Evolutionary conservation across 2,329 filamentous ascomycete genomes (phyloP), one percentile per base, ranked within the genome.

Genomic region (Daldinia eschscholtzii): DNA sequence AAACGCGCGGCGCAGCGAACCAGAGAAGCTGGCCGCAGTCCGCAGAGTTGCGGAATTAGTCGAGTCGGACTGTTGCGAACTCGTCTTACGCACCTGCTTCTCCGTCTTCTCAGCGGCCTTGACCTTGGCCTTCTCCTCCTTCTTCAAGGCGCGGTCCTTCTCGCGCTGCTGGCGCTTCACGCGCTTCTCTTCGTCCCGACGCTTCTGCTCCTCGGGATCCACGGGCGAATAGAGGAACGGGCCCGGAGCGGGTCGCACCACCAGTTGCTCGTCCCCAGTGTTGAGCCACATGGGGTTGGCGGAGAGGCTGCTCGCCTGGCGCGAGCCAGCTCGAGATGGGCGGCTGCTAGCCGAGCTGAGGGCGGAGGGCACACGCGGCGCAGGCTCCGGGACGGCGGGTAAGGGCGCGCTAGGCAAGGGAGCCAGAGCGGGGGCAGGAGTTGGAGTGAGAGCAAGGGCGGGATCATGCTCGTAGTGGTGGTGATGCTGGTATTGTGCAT

Each of bases 1-100:
- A 23, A 71, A 71, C 1, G 67, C 67, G 55, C 70, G 67, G 37
- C 70, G 67, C 7, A 71, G 57, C 5, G 67, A 70, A 1, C 67
- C 70, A 6, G 58, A 18, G 30, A 71, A 70, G 44, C 70, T 71
- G 4, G 35, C 2, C 13, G 48, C 33, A 10, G 67, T 3, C 20
- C 56, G 28, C 4, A 71, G 66, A 1, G 15, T 28, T 15, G 23
- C 44, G 23, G 28, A 30, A 15, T 4, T 18, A 30, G 13, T 3
- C 20, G 59, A 46, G 6, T 23, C 26, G 55, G 12, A 9, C n/a
- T 48, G 28, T 18, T 57, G 63, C 28, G 64, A 48, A 33, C 48
- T 44, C 35, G 56, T 20, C 57, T 59, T 37, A 10, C 30, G 44
- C 44, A 52, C 37, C 35, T 65, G 37, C 46, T 61, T 55, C 52